Conservation (phyloP, 768 basidiomycete species). For the Ramaria rubella region DNA sequence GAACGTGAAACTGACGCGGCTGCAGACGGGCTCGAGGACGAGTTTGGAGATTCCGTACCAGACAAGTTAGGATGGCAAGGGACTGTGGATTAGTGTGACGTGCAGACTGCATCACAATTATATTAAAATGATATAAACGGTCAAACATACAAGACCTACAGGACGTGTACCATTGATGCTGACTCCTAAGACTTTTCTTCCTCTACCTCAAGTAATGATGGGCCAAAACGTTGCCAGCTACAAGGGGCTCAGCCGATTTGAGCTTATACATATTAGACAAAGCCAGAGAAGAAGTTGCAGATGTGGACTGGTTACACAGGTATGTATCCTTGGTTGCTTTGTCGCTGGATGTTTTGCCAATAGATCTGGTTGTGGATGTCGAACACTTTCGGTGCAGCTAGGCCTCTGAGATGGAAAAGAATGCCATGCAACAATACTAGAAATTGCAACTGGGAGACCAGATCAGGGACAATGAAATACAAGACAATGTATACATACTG, state of each 20-base stretch:
- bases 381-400: no score
- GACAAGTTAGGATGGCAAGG: slow-evolving; percentile 46
- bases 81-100: slow-evolving; percentile 53
- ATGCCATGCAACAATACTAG: no score
- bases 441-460: no score
- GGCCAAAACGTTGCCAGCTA: slow-evolving; percentile 48
- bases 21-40: not conserved
- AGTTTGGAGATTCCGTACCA: slow-evolving; percentile 20
- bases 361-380: no score
- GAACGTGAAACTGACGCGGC: slow-evolving; percentile 5
- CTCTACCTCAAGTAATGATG: slow-evolving; percentile 33
- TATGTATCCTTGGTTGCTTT: no score
- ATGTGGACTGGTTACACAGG: no score
- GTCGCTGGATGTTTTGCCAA: no score
- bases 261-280: not conserved
- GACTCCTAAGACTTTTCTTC: slow-evolving; percentile 52
- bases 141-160: slow-evolving; percentile 25
- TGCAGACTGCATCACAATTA: slow-evolving; percentile 30
- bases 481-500: no score
- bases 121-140: slow-evolving; percentile 8
- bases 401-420: no score
- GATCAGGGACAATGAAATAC: no score
- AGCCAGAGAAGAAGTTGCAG: no score
- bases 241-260: slow-evolving; percentile 38
- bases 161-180: slow-evolving; percentile 37